Percentiles rank a stretch among this genome's conserved stretches.
phyloP scores from a whole-genome alignment of 306 rosid species.

The Purshia tridentata region DNA sequence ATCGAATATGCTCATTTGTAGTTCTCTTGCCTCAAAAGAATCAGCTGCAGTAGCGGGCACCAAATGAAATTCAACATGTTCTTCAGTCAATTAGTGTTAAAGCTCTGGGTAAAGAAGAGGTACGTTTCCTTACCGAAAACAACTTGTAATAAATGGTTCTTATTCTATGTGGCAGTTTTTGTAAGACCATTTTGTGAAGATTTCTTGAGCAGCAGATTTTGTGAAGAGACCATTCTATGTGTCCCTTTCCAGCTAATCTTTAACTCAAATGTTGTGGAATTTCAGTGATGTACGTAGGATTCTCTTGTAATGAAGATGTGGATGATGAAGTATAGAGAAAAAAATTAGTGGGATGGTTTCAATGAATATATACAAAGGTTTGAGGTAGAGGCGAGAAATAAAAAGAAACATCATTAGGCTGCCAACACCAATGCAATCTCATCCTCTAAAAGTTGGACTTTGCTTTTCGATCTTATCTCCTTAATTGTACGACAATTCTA shows the following conservation, averaged over 20 bases:
- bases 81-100: conserved; percentile 20
- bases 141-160: conserved; percentile 4
- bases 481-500: too few species aligned
- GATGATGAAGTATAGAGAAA: too few species aligned
- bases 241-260: not conserved
- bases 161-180: conserved; percentile 36
- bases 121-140: conserved; percentile 14
- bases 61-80: conserved; percentile 1
- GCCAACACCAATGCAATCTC: too few species aligned
- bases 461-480: too few species aligned
- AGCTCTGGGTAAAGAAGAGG: conserved; percentile 31
- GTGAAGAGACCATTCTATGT: too few species aligned
- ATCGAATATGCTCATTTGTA: conserved; percentile 27
- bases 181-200: conserved; percentile 10
- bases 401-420: too few species aligned
- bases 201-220: conserved; percentile 22
- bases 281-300: not conserved
- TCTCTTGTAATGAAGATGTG: not conserved
- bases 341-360: too few species aligned
- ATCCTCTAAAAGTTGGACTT: too few species aligned
- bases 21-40: conserved; percentile 59
- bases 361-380: too few species aligned
- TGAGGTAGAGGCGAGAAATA: too few species aligned
- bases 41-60: conserved; percentile 27
- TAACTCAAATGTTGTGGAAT: not conserved